phyloP scores from a whole-genome alignment of 176 grass and related monocot genomes.

The Aegilops sharonensis region DNA sequence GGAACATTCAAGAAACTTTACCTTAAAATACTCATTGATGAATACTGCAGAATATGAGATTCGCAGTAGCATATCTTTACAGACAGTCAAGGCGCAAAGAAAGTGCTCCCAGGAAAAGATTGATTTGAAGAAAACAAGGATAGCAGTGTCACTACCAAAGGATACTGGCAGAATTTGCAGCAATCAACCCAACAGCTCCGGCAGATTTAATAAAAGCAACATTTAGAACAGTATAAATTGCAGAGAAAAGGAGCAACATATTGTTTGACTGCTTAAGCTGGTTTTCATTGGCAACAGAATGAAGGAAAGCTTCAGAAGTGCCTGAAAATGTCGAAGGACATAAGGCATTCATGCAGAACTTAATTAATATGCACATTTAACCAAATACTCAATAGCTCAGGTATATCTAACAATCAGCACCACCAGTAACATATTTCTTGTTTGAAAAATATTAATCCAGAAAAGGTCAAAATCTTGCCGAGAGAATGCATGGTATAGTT shows the following conservation, averaged over 20 bases:
- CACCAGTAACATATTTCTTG: conserved; percentile 10
- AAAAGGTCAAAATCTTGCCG: conserved; percentile 9
- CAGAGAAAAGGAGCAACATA: conserved; percentile 82
- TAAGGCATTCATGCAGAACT: neutral
- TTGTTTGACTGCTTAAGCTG: conserved; percentile 90
- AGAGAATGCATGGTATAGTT: conserved; percentile 13
- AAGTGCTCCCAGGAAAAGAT: neutral
- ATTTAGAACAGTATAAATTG: conserved; percentile 78
- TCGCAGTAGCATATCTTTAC: conserved; percentile 80
- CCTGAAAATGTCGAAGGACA: conserved; percentile 47
- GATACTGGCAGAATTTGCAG: conserved; percentile 97
- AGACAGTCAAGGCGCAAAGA: conserved; percentile 52
- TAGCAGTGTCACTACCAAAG: conserved; percentile 34
- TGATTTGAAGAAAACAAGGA: conserved; percentile 10
- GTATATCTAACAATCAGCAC: neutral
- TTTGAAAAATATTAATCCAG: neutral
- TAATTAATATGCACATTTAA: neutral
- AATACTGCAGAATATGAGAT: conserved; percentile 80
- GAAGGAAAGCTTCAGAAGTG: conserved; percentile 92
- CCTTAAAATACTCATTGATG: conserved; percentile 91
- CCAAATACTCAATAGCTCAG: neutral
- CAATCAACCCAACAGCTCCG: conserved; percentile 85
- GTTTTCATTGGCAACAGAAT: conserved; percentile 86
- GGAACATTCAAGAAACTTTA: conserved; percentile 32
- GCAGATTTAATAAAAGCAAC: conserved; percentile 70